Evolutionary conservation across 2,329 filamentous ascomycete genomes (phyloP).

Genomic region (Macroventuria anomochaeta): DNA sequence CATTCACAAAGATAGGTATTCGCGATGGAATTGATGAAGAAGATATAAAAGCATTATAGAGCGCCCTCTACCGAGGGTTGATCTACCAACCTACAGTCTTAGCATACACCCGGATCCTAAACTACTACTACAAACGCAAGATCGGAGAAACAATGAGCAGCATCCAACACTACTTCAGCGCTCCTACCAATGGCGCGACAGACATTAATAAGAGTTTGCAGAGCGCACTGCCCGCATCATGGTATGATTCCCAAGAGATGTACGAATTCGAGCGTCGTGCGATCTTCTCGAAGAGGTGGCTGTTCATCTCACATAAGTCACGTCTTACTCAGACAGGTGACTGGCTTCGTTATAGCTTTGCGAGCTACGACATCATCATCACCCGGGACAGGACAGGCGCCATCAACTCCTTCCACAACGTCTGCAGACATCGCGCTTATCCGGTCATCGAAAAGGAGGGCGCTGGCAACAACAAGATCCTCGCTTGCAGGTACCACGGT

Average conservation of each 20-base stretch:
- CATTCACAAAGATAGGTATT: neutral
- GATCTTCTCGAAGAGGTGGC: constrained; percentile 51
- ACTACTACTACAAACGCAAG: neutral
- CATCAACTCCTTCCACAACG: constrained; percentile 50
- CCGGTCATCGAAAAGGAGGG: constrained; percentile 35
- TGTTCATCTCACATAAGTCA: constrained; percentile 41
- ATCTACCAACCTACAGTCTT: neutral
- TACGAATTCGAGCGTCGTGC: constrained; percentile 55
- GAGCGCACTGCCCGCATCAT: constrained; percentile 43
- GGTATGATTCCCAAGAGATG: constrained; percentile 51
- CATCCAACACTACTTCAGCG: neutral
- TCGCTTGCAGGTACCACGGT: constrained; percentile 54
- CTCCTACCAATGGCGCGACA: neutral
- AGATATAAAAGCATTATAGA: neutral
- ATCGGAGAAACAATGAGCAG: neutral
- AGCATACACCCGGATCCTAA: neutral
- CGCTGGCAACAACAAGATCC: constrained; percentile 43
- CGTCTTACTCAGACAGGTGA: constrained; percentile 27
- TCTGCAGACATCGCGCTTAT: constrained; percentile 53
- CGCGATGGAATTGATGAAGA: neutral
- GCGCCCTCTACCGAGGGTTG: neutral
- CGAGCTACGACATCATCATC: constrained; percentile 17
- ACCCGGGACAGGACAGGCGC: constrained; percentile 24
- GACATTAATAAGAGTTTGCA: neutral
- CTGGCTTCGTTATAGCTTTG: constrained; percentile 17